Evolutionary conservation across 257 asterid genomes (phyloP).

Genomic region (Nicotiana noctiflora): DNA sequence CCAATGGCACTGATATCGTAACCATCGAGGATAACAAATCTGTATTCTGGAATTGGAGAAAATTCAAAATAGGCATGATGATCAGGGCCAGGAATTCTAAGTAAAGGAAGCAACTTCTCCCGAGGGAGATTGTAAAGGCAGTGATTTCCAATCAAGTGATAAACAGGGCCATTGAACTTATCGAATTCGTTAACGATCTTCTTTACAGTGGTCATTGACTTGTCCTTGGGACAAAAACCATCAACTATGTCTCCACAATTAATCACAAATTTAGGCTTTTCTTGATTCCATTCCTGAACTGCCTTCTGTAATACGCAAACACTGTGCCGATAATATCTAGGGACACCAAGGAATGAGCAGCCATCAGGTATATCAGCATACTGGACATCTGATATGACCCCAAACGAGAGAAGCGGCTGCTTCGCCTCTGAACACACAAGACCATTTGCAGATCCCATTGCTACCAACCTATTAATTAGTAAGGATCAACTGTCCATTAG

Average conservation of each 20-base stretch:
- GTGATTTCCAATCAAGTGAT: conserved; percentile 97
- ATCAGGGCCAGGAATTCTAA: conserved; percentile 41
- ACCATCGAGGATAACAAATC: conserved; percentile 85
- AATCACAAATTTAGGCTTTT: conserved; percentile 46
- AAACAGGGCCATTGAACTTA: conserved; percentile 53
- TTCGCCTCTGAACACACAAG: conserved; percentile 27
- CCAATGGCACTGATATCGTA: conserved; percentile 84
- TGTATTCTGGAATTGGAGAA: conserved; percentile 64
- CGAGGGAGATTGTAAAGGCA: conserved; percentile 97
- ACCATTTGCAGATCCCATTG: conserved; percentile 56
- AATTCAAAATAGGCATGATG: conserved; percentile 74
- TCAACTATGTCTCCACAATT: conserved; percentile 86
- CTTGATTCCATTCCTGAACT: conserved; percentile 44
- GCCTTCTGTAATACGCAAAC: conserved; percentile 69
- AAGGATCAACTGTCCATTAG: background rate
- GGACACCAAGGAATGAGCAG: conserved; percentile 79
- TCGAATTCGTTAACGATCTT: conserved; percentile 46
- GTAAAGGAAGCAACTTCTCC: conserved; percentile 57
- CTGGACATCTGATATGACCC: conserved; percentile 91
- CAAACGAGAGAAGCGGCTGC: conserved; percentile 79
- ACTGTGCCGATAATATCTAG: conserved; percentile 89
- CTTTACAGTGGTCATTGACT: conserved; percentile 47
- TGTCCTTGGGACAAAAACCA: conserved; percentile 79
- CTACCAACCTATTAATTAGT: conserved; percentile 10
- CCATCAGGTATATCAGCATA: conserved; percentile 95